phyloP scores from a whole-genome alignment of 352 stramenopile species.

The Phytophthora boehmeriae region DNA sequence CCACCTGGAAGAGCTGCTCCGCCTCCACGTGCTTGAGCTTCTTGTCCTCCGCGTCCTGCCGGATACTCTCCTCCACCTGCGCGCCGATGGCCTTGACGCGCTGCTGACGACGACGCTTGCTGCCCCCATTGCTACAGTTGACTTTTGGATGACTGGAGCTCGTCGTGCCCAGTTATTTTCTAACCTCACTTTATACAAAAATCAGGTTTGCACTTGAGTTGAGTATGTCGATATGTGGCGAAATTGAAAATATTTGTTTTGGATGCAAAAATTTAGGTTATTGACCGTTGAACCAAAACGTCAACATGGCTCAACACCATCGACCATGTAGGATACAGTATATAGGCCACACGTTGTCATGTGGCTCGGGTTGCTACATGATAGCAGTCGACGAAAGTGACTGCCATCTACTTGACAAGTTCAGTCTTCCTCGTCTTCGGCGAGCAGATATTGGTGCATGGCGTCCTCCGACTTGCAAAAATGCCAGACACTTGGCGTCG shows the following conservation, averaged over 20 bases:
- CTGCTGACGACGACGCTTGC: conserved; percentile 63
- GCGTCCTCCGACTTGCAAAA: conserved; percentile 85
- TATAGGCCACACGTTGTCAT: not conserved
- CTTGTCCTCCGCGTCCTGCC: conserved; percentile 75
- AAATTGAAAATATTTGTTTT: too few species aligned
- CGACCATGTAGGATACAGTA: not conserved
- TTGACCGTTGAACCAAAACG: not conserved
- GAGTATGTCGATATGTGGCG: too few species aligned
- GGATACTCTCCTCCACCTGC: conserved; percentile 80
- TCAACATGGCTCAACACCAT: not conserved
- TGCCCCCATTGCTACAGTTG: conserved; percentile 39
- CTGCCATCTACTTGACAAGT: too few species aligned
- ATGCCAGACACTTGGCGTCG: conserved; percentile 76
- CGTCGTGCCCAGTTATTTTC: too few species aligned
- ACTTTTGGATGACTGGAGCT: not conserved
- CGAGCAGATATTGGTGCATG: conserved; percentile 79
- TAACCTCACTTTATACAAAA: too few species aligned
- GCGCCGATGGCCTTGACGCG: conserved; percentile 68
- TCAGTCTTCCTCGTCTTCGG: conserved; percentile 70
- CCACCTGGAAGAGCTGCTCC: conserved; percentile 83
- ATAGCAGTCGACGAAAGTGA: too few species aligned
- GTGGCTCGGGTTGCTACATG: not conserved
- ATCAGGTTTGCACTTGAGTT: too few species aligned
- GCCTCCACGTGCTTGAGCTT: conserved; percentile 77
- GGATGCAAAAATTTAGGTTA: too few species aligned